Base-by-base conservation (phyloP, 768 basidiomycete genomes). In the Daedaleopsis sinensis region DNA sequence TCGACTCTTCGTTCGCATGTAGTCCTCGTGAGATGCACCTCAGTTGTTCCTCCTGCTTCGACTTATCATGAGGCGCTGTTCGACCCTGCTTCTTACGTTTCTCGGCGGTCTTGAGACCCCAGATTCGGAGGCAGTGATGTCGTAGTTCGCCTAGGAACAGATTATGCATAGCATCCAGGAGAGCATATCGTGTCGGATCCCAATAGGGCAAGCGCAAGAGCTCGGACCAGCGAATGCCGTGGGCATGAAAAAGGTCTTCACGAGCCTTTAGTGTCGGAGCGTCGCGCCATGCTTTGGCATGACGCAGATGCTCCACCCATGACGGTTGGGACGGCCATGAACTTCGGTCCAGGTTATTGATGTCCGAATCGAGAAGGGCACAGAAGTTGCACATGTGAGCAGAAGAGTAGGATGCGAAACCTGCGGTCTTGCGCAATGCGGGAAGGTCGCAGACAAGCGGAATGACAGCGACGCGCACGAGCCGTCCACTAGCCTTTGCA, bases 151-250 rank as follows among this genome's bases (percentile, higher is more conserved):
- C 75, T 0, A 80, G 70, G 44, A 75, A 72, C 0, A 80, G 65
- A 18, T 70, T 73, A 60, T 82, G 80, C 79, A 80, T 80, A 1
- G 75, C 57, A 52, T 82, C 78, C 9, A 80, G 63, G 0, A 77
- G 64, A 6, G 72, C 51, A 51, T 64, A 74, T 5, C 58, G 51
- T 2, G 69, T 66, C 0, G 73, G 72, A 60, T 79, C 72, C 73
- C 78, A 80, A 58, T 82, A 82, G 0, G 74, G 73, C 2, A 82
- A 70, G 0, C 71, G 54, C 15, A 75, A 60, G 2, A 82, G 51
- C 19, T 70, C 62, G 0, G 69, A 70, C 65, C 64, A 76, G 5
- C 69, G 62, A 5, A 74, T 48, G 16, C 74, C 73, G 3, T 32
- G 27, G 7, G 27, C 7, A 7, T 32, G 4, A 32, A 32, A 32